These are phyloP conservation scores for Sarocladium kiliense DNA, from an alignment of 2,329 filamentous ascomycete species.

Conservation along the genomic window DNA sequence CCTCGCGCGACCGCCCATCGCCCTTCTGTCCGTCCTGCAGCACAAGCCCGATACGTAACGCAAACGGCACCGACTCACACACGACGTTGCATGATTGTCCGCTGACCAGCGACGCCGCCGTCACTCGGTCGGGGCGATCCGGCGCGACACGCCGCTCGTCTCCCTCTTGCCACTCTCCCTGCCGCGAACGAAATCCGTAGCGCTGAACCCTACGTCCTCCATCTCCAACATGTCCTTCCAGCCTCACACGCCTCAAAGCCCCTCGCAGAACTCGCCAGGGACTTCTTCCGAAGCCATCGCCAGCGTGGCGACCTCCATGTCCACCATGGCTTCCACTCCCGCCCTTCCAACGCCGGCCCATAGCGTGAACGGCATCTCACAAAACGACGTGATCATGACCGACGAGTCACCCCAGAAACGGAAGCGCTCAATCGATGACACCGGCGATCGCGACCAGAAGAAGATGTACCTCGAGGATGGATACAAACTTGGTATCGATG, in stretches of 20 bases:
- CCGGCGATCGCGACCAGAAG: conserved; percentile 48
- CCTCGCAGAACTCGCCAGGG: conserved; percentile 55
- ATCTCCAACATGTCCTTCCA: conserved; percentile 54
- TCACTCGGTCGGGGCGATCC: conserved; percentile 8
- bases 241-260: conserved; percentile 63
- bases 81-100: conserved; percentile 8
- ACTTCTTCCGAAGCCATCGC: conserved; percentile 45
- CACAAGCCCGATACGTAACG: background rate
- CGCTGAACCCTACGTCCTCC: background rate
- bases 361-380: conserved; percentile 52
- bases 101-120: conserved; percentile 5
- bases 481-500: conserved; percentile 56
- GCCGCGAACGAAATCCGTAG: background rate
- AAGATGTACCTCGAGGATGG: conserved; percentile 55
- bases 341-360: conserved; percentile 58
- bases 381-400: conserved; percentile 39
- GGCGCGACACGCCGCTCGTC: conserved; percentile 7
- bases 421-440: conserved; percentile 54
- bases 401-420: conserved; percentile 56
- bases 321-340: conserved; percentile 38
- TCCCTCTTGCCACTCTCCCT: background rate
- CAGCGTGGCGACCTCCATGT: conserved; percentile 46
- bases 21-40: background rate
- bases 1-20: background rate
- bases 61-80: background rate